These are phyloP conservation scores for Ogataea glucozyma DNA, from an alignment of 805 yeast species.

Conservation along the genomic window DNA sequence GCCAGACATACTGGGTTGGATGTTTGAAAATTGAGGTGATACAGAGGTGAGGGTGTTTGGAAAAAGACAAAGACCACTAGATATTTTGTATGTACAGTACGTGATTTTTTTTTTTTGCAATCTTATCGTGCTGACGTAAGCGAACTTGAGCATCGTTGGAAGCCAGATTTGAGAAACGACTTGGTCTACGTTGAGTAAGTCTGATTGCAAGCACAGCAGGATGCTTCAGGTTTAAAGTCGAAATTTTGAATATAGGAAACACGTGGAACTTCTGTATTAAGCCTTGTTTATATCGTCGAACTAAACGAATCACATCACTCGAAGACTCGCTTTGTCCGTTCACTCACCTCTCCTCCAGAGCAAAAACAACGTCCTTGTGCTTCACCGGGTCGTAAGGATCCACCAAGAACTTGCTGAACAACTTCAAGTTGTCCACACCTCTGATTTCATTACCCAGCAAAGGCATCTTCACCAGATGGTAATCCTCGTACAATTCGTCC, in stretches of 20 bases:
- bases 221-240: too few species aligned
- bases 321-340: not conserved
- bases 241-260: too few species aligned
- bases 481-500: slow-evolving; percentile 94
- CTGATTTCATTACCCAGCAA: slow-evolving; percentile 92
- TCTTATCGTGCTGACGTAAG: too few species aligned
- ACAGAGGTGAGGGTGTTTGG: not conserved
- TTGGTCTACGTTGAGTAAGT: too few species aligned
- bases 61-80: not conserved
- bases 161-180: too few species aligned
- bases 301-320: too few species aligned
- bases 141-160: too few species aligned
- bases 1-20: slow-evolving; percentile 24
- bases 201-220: too few species aligned
- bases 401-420: slow-evolving; percentile 79
- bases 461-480: slow-evolving; percentile 95
- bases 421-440: slow-evolving; percentile 81
- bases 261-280: too few species aligned
- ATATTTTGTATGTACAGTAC: too few species aligned
- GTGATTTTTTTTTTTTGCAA: not conserved
- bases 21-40: not conserved
- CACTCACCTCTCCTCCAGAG: slow-evolving; percentile 47
- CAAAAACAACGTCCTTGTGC: slow-evolving; percentile 55
- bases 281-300: too few species aligned
- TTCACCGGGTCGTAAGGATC: slow-evolving; percentile 71